These are phyloP conservation scores for Stropharia rugosoannulata DNA, from an alignment of 768 basidiomycete species.

Conservation along the genomic window DNA sequence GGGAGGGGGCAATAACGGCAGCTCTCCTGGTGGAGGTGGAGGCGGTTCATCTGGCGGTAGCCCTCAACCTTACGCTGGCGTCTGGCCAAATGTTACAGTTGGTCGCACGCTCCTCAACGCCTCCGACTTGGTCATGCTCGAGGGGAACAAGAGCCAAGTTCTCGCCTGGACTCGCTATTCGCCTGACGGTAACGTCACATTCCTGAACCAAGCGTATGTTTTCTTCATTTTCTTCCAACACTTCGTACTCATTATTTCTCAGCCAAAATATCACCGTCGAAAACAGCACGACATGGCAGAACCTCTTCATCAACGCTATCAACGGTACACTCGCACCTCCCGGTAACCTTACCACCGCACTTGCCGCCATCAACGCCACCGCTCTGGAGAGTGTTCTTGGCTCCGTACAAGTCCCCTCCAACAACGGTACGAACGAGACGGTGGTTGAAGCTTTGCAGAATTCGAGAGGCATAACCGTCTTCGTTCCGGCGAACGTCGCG, in stretches of 20 bases:
- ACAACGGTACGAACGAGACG: conserved; percentile 33
- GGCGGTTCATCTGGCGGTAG: neutral
- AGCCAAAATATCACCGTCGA: conserved; percentile 30
- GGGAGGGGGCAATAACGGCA: neutral
- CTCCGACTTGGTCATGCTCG: conserved; percentile 18
- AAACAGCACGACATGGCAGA: conserved; percentile 38
- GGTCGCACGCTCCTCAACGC: neutral
- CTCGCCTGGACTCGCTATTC: conserved; percentile 32
- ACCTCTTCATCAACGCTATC: conserved; percentile 44
- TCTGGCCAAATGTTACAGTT: neutral
- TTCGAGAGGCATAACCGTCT: conserved; percentile 60
- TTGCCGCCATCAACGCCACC: conserved; percentile 43
- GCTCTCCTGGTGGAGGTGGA: neutral
- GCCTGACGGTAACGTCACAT: conserved; percentile 27
- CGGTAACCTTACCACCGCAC: conserved; percentile 38
- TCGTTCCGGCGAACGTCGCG: conserved; percentile 60
- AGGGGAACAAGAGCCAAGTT: conserved; percentile 56
- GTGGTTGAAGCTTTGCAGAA: conserved; percentile 33
- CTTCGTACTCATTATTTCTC: neutral
- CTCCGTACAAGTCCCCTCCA: conserved; percentile 20
- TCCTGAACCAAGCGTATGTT: conserved; percentile 50
- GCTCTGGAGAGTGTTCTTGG: conserved; percentile 32
- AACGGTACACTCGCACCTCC: conserved; percentile 55
- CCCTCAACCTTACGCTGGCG: neutral
- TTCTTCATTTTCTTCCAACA: neutral